phyloP scores from a whole-genome alignment of 495 filamentous ascomycete species.

The Cryomyces antarcticus region DNA sequence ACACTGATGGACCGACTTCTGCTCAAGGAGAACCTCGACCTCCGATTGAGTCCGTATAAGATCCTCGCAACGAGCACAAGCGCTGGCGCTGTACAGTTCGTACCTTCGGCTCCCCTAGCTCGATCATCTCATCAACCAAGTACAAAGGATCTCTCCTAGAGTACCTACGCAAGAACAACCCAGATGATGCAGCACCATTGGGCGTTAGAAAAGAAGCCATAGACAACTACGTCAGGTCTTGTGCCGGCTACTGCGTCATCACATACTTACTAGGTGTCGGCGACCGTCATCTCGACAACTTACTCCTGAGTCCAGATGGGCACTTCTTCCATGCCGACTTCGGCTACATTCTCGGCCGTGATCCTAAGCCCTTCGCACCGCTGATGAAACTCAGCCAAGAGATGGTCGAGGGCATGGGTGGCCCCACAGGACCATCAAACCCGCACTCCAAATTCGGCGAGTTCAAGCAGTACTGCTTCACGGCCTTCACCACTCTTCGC shows the following conservation, averaged over 20 bases:
- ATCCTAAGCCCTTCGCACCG: conserved; percentile 92
- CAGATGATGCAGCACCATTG: conserved; percentile 59
- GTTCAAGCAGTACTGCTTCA: conserved; percentile 91
- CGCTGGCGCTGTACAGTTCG: conserved; percentile 81
- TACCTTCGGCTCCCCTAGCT: conserved; percentile 70
- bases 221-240: conserved; percentile 90
- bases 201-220: conserved; percentile 83
- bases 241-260: conserved; percentile 95
- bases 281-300: conserved; percentile 89
- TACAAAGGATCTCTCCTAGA: conserved; percentile 63
- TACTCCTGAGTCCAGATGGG: conserved; percentile 73
- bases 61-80: conserved; percentile 82
- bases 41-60: conserved; percentile 87
- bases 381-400: conserved; percentile 93
- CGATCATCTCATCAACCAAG: conserved; percentile 42
- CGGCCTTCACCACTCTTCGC: conserved; percentile 76
- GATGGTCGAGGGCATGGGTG: conserved; percentile 98
- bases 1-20: conserved; percentile 94
- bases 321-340: conserved; percentile 99
- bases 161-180: conserved; percentile 79
- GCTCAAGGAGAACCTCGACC: conserved; percentile 88
- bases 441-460: conserved; percentile 52
- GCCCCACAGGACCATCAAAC: conserved; percentile 23
- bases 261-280: conserved; percentile 97
- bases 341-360: conserved; percentile 90